A percentile compares a stretch with the other conserved stretches of the same genome.
These are phyloP conservation scores for Entomortierella beljakovae DNA, from an alignment of 192 early-diverging fungal species.

Conservation along the genomic window DNA sequence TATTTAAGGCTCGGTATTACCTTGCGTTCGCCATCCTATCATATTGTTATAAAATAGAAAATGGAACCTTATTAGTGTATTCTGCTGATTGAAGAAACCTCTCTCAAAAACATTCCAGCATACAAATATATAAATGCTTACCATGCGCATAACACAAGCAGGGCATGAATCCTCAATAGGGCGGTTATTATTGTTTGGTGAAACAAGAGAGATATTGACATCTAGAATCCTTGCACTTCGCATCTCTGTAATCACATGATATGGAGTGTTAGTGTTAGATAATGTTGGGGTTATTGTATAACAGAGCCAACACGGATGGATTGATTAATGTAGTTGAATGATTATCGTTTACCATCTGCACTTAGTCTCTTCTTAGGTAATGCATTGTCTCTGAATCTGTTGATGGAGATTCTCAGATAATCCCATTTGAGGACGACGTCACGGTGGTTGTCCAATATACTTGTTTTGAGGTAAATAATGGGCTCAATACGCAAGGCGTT, in stretches of 20 bases:
- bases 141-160: slow-evolving; percentile 51
- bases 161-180: slow-evolving; percentile 47
- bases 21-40: slow-evolving; percentile 42
- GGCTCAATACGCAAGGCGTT: slow-evolving; percentile 47
- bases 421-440: slow-evolving; percentile 44
- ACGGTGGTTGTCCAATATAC: slow-evolving; percentile 26
- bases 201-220: slow-evolving; percentile 34
- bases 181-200: slow-evolving; percentile 42
- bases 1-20: not conserved
- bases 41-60: not conserved
- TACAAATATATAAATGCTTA: not conserved
- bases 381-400: slow-evolving; percentile 37
- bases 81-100: no score
- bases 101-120: no score
- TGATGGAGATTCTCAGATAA: slow-evolving; percentile 25
- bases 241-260: slow-evolving; percentile 25
- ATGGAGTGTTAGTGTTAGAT: not conserved
- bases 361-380: slow-evolving; percentile 43
- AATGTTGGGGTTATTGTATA: no score
- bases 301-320: no score
- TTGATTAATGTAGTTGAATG: not conserved
- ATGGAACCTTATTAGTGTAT: not conserved
- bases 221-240: slow-evolving; percentile 38
- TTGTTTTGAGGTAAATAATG: slow-evolving; percentile 51
- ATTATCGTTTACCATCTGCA: slow-evolving; percentile 20